Conservation (phyloP, 1,139 yeast genomes). For the Pichia sorboxylosa region DNA sequence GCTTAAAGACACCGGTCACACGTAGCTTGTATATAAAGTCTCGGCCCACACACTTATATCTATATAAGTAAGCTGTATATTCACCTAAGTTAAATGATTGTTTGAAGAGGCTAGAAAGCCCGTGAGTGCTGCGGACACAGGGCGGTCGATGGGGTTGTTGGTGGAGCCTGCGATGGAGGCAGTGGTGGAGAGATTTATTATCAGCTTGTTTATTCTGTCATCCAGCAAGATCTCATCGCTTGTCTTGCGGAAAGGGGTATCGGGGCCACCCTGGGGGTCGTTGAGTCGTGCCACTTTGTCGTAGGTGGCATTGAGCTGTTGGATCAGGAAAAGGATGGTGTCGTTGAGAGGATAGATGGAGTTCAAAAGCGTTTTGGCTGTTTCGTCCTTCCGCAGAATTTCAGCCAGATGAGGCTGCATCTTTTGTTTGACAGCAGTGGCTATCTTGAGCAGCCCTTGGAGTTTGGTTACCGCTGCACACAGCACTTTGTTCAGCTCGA, state of each 20-base stretch:
- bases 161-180: too few relatives aligned
- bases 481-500: constrained; percentile 34
- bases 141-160: too few relatives aligned
- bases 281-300: constrained; percentile 3
- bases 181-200: too few relatives aligned
- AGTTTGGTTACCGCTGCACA: constrained; percentile 21
- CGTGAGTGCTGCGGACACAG: too few relatives aligned
- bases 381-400: neutral
- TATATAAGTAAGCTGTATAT: too few relatives aligned
- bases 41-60: too few relatives aligned
- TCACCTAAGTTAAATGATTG: too few relatives aligned
- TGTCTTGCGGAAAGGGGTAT: neutral
- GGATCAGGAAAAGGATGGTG: constrained; percentile 5
- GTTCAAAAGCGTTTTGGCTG: neutral
- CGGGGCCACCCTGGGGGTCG: neutral
- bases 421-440: constrained; percentile 1
- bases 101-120: too few relatives aligned
- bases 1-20: constrained; percentile 5
- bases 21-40: too few relatives aligned
- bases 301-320: constrained; percentile 4
- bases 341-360: constrained; percentile 7
- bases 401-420: neutral
- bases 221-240: constrained; percentile 4
- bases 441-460: constrained; percentile 1
- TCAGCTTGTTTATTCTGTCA: neutral